phyloP scores from a whole-genome alignment of 2,329 filamentous ascomycete genomes.

The Hypoxylon sp. region DNA sequence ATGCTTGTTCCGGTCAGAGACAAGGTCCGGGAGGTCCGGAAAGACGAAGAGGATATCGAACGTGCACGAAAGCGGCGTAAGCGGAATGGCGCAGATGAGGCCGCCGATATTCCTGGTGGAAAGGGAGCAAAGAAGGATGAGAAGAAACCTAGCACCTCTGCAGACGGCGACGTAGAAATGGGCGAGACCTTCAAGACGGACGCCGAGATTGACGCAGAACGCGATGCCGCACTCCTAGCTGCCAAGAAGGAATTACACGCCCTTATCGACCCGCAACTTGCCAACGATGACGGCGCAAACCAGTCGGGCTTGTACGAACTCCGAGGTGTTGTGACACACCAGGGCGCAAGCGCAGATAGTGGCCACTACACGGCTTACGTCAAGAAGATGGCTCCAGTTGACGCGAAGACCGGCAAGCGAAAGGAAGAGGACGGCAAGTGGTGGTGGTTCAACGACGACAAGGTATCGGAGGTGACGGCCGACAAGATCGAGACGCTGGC shows the following conservation, averaged over 20 bases:
- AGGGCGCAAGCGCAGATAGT: slow-evolving; percentile 95
- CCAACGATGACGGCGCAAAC: slow-evolving; percentile 85
- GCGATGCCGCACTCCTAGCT: slow-evolving; percentile 77
- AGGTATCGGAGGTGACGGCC: slow-evolving; percentile 89
- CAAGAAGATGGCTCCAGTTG: slow-evolving; percentile 85
- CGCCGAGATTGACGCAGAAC: slow-evolving; percentile 90
- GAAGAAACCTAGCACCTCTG: slow-evolving; percentile 57
- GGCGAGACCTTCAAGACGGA: slow-evolving; percentile 88
- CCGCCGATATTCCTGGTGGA: slow-evolving; percentile 64
- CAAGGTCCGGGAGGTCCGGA: slow-evolving; percentile 93
- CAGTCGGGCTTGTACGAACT: slow-evolving; percentile 97
- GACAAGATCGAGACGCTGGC: slow-evolving; percentile 93
- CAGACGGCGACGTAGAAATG: slow-evolving; percentile 81
- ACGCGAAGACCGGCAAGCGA: slow-evolving; percentile 82
- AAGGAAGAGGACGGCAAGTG: slow-evolving; percentile 91
- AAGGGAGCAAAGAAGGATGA: slow-evolving; percentile 65
- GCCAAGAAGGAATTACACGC: slow-evolving; percentile 91
- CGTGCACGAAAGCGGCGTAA: slow-evolving; percentile 93
- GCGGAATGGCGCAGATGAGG: slow-evolving; percentile 67
- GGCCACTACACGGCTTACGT: slow-evolving; percentile 98
- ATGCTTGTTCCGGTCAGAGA: slow-evolving; percentile 92
- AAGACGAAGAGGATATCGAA: slow-evolving; percentile 94
- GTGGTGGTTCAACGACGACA: slow-evolving; percentile 99
- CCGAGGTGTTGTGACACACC: slow-evolving; percentile 93
- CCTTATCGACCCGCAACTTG: slow-evolving; percentile 81